These are phyloP conservation scores for Epithemia pelagica DNA, from an alignment of 108 stramenopile genomes.

Conservation along the genomic window DNA sequence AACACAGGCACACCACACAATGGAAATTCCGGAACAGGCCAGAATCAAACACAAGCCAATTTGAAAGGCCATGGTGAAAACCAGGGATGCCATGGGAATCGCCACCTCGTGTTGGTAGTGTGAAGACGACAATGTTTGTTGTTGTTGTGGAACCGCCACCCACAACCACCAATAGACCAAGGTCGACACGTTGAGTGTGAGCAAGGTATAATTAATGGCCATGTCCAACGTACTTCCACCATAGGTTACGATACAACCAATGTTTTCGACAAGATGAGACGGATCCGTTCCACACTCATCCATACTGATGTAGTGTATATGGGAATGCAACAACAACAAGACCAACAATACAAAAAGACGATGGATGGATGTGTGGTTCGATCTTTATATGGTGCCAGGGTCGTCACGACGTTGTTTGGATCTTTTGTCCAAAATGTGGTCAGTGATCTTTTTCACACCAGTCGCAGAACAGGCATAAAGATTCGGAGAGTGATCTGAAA, in stretches of 20 bases:
- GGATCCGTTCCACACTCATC: not conserved
- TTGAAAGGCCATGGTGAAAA: conserved; percentile 29
- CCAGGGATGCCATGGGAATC: not conserved
- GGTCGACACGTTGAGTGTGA: conserved; percentile 11
- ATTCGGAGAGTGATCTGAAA: no score
- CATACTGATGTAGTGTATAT: not conserved
- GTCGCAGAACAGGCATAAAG: no score
- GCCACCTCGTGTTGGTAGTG: not conserved
- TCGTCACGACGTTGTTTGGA: no score
- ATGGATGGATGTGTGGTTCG: no score
- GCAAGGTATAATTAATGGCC: conserved; percentile 18
- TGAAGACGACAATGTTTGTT: no score
- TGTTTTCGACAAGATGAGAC: not conserved
- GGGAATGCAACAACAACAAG: not conserved
- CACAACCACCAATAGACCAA: not conserved
- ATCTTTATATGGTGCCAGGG: no score
- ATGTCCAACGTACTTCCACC: conserved; percentile 17
- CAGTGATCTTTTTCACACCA: no score
- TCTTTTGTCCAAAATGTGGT: no score
- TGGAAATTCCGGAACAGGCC: conserved; percentile 45
- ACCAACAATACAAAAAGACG: no score
- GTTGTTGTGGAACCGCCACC: not conserved
- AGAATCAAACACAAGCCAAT: conserved; percentile 35
- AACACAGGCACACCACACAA: conserved; percentile 44
- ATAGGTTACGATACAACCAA: conserved; percentile 26